Evolutionary conservation across 768 basidiomycete genomes (phyloP).

Genomic region (Tricholoma saponaceum): DNA sequence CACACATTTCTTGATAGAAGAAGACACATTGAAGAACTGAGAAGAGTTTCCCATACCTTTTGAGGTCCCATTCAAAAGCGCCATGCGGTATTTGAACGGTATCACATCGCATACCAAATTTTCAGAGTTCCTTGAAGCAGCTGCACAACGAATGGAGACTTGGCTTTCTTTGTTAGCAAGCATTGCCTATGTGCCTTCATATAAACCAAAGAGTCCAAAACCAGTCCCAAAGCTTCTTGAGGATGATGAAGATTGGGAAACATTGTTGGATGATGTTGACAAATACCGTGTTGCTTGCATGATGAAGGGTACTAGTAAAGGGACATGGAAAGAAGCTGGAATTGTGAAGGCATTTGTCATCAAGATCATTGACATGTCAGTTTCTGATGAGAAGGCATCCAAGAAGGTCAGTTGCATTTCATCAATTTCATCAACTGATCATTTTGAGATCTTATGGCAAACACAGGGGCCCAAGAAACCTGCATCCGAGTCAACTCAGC

Average conservation of each 20-base stretch:
- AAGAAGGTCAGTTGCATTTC: neutral
- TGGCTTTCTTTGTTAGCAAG: neutral
- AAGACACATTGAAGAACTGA: too few species aligned
- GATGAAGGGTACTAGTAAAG: constrained; percentile 1
- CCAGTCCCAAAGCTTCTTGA: constrained; percentile 16
- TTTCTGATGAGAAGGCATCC: neutral
- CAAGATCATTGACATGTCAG: constrained; percentile 3
- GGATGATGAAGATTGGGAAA: constrained; percentile 7
- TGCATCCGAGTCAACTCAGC: neutral
- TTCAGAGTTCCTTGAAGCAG: neutral
- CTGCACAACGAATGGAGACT: neutral
- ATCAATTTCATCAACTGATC: neutral
- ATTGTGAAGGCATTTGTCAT: constrained; percentile 5
- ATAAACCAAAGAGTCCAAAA: constrained; percentile 12
- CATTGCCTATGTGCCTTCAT: constrained; percentile 10
- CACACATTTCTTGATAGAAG: too few species aligned
- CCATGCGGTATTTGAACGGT: neutral
- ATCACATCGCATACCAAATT: neutral
- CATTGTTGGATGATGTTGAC: constrained; percentile 3
- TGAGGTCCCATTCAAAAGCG: neutral
- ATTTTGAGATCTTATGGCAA: neutral
- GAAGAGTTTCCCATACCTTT: too few species aligned
- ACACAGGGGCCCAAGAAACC: neutral
- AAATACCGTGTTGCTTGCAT: neutral
- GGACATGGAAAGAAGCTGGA: neutral